These are phyloP conservation scores for Cryptosporidium sp. DNA, from an alignment of 169 alveolate genomes.

Conservation along the genomic window DNA sequence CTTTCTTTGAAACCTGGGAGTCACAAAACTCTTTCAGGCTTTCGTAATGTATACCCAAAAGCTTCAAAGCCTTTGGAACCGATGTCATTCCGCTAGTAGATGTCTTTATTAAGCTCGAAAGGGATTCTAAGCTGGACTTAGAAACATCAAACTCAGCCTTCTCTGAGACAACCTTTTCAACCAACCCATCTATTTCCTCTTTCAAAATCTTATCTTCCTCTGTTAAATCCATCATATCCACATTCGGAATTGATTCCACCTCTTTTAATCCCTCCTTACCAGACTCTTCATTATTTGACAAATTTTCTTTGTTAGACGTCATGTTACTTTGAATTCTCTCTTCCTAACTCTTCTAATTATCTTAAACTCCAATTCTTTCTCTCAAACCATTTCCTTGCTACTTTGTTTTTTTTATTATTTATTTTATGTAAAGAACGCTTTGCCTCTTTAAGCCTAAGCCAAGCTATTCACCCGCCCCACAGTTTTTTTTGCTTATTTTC, in stretches of 20 bases:
- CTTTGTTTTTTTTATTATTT: conserved; percentile 10
- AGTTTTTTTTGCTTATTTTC: not conserved
- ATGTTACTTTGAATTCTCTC: conserved; percentile 6
- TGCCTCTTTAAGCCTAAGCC: conserved; percentile 7
- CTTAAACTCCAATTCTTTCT: not conserved
- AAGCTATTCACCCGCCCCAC: conserved; percentile 64
- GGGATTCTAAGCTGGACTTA: conserved; percentile 7
- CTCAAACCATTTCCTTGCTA: conserved; percentile 11
- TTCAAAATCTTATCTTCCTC: conserved; percentile 53
- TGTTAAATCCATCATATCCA: conserved; percentile 65
- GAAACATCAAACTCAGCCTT: conserved; percentile 16
- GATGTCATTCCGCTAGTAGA: conserved; percentile 88
- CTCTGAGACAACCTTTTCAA: not conserved
- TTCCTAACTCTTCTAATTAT: conserved; percentile 9
- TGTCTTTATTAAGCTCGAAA: conserved; percentile 78
- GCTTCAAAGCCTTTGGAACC: conserved; percentile 87
- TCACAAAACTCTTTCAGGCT: conserved; percentile 80
- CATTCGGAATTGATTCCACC: conserved; percentile 3
- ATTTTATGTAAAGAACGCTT: not conserved
- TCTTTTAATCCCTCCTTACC: not conserved
- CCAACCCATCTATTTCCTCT: conserved; percentile 53
- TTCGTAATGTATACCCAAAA: conserved; percentile 82
- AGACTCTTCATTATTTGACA: conserved; percentile 16
- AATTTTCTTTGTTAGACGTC: conserved; percentile 42
- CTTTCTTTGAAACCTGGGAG: conserved; percentile 54